phyloP scores from a whole-genome alignment of 176 grass and related monocot species.

The Aegilops longissima region DNA sequence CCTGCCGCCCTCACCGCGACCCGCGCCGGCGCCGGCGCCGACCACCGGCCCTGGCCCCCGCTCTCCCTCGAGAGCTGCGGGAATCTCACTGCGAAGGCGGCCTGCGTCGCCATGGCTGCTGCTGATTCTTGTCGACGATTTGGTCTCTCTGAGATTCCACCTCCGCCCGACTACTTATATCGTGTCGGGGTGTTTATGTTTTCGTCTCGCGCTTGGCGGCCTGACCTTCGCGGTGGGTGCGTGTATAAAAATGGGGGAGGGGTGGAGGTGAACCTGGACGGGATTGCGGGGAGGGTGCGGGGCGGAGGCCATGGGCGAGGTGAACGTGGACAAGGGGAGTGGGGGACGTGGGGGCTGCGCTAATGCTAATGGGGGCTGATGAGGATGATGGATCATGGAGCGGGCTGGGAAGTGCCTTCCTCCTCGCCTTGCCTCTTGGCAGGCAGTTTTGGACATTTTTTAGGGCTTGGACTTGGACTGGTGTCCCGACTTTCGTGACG shows the following conservation, averaged over 20 bases:
- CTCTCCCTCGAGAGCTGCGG: conserved; percentile 28
- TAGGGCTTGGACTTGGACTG: conserved; percentile 40
- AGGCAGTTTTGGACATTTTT: neutral
- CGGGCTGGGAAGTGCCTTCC: neutral
- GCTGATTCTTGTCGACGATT: neutral
- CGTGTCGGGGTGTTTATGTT: neutral
- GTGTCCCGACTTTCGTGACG: neutral
- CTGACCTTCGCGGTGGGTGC: conserved; percentile 30
- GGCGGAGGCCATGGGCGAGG: conserved; percentile 2
- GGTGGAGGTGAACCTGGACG: conserved; percentile 55
- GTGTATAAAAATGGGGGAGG: neutral
- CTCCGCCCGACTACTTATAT: conserved; percentile 24
- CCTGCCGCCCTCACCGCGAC: neutral
- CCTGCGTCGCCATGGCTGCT: conserved; percentile 54
- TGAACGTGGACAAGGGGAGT: conserved; percentile 15
- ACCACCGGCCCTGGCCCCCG: no score
- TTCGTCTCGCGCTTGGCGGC: neutral
- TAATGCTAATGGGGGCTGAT: conserved; percentile 33
- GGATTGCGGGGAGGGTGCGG: conserved; percentile 27
- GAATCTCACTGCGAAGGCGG: conserved; percentile 30
- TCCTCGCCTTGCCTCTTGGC: neutral
- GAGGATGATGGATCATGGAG: conserved; percentile 37
- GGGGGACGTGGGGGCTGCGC: conserved; percentile 23
- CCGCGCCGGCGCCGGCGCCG: neutral
- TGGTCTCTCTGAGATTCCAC: neutral